Percentiles rank a stretch among this genome's conserved stretches.
These are phyloP conservation scores for Dalbergia oliveri DNA, from an alignment of 306 rosid species.

Conservation along the genomic window DNA sequence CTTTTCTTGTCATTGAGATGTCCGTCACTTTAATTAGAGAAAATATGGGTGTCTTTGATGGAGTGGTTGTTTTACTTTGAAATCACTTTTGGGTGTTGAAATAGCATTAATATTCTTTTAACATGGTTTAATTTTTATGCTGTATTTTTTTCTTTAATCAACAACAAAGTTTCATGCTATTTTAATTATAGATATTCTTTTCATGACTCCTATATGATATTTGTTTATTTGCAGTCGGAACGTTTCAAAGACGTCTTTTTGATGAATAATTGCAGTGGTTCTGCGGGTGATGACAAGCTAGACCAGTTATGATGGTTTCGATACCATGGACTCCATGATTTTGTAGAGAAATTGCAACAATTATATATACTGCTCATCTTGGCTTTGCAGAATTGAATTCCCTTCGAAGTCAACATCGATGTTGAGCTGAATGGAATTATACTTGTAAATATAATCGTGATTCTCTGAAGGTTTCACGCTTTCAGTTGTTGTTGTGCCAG, in stretches of 20 bases:
- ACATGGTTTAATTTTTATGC: background rate
- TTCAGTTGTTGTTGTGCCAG: background rate
- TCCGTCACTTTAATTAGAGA: background rate
- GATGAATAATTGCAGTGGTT: constrained; percentile 41
- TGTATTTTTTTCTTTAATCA: background rate
- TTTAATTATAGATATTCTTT: background rate
- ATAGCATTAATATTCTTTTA: too few relatives aligned
- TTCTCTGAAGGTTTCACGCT: background rate
- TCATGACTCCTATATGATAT: background rate
- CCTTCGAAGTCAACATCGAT: background rate
- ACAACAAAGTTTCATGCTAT: background rate
- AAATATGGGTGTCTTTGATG: background rate
- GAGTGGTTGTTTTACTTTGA: too few relatives aligned
- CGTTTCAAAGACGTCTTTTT: constrained; percentile 9
- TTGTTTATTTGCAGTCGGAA: constrained; percentile 32
- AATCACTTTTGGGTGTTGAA: too few relatives aligned
- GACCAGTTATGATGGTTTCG: constrained; percentile 36
- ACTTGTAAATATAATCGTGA: constrained; percentile 34
- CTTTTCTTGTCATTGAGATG: background rate
- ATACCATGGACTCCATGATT: constrained; percentile 30
- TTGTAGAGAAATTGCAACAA: constrained; percentile 31
- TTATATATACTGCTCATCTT: background rate
- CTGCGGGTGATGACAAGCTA: constrained; percentile 12
- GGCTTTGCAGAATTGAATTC: background rate
- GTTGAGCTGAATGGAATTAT: constrained; percentile 12